These are phyloP conservation scores for Rhynchospora breviuscula DNA, from an alignment of 176 grass and related monocot species.

Conservation along the genomic window DNA sequence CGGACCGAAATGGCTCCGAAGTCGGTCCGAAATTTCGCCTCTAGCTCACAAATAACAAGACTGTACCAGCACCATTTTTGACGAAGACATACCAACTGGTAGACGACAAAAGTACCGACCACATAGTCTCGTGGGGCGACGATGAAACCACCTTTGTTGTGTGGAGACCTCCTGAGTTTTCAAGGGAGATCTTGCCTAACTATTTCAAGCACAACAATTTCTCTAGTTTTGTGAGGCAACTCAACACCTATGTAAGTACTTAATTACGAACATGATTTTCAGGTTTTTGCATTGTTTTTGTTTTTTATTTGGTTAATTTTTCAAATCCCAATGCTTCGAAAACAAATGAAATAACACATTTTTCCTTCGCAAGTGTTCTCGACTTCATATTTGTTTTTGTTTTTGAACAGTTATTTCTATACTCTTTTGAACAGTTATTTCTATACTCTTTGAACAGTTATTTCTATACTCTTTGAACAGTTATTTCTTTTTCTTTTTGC, in stretches of 20 bases:
- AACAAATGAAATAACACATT: conserved; percentile 14
- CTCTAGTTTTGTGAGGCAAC: conserved; percentile 97
- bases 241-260: conserved; percentile 92
- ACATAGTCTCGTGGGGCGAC: conserved; percentile 95
- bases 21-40: no score
- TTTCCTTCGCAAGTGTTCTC: background rate
- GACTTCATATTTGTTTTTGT: background rate
- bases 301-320: background rate
- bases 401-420: background rate
- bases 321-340: background rate
- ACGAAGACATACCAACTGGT: conserved; percentile 96
- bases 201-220: conserved; percentile 99
- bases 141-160: conserved; percentile 90
- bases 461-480: background rate
- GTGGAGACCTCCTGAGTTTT: conserved; percentile 80
- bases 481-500: conserved; percentile 44
- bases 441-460: background rate
- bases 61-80: conserved; percentile 86
- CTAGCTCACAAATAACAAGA: conserved; percentile 37
- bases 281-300: background rate
- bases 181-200: conserved; percentile 82
- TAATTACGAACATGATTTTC: background rate
- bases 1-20: no score
- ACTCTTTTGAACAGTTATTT: background rate
- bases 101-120: conserved; percentile 93